Evolutionary conservation across 2,329 filamentous ascomycete species (phyloP), one percentile per base, ranked within the genome.

Genomic region (Botrytis squamosa): DNA sequence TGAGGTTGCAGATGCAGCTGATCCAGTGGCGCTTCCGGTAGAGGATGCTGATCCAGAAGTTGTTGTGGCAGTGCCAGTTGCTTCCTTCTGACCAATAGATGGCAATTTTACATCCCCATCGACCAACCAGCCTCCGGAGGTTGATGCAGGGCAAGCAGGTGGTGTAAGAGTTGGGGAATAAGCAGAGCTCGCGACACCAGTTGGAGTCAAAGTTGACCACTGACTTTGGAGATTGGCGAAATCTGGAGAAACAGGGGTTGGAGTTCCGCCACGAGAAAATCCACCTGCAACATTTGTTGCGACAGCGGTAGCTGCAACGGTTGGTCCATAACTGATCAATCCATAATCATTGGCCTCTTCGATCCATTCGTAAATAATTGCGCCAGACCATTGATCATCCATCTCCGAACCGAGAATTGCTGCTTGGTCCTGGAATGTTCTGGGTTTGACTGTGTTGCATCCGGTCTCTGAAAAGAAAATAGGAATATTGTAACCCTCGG

Each of bases 401-500:
- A 97, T 97, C 4, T 93, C 83, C 0, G 86, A 78, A 62, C 92
- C 91, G 78, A 96, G 92, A 77, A 97, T 93, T 68, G 93, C 90
- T 59, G 88, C 86, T 82, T 96, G 93, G 80, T 97, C 92, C 38
- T 86, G 85, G 80, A 92, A 94, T 1, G 86, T 83, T 62, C 92
- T 87, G 0, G 91, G 90, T 2, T 84, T 83, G 1, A 86, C 85
- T 9, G 84, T 86, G 81, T 93, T 95, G 86, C 94, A 97, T 74
- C 94, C 94, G 4, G 93, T 96, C 83, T 97, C 94, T 49, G 93
- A 95, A 83, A 97, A 93, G 86, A 94, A 95, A 79, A 96, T 93
- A 33, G 93, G 94, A n/a, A 97, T 89, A 65, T 90, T 91, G 82
- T 94, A 95, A 78, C 88, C 83, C 55, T 87, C 86, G 9, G 92